Percentiles rank a stretch among this genome's conserved stretches.
Conservation (phyloP, 768 basidiomycete genomes). For the Dentipellis fragilis region DNA sequence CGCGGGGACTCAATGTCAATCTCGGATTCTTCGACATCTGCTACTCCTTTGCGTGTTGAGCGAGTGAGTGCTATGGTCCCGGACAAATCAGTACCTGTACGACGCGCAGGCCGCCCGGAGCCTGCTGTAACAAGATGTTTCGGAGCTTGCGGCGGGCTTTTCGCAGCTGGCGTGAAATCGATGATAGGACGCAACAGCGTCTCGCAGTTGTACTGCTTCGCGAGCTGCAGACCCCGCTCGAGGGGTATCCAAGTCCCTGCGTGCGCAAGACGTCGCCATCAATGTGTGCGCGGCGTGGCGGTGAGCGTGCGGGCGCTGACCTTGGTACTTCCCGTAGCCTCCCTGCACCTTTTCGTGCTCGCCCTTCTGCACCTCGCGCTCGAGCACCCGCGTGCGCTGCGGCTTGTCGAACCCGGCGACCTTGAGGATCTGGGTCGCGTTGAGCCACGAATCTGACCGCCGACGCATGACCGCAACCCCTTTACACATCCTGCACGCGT, state of each 20-base stretch:
- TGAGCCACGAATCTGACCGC: conserved; percentile 93
- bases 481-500: conserved; percentile 70
- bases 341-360: conserved; percentile 99
- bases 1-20: conserved; percentile 60
- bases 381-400: conserved; percentile 91
- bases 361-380: conserved; percentile 97
- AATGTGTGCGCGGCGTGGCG: not conserved
- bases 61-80: conserved; percentile 37
- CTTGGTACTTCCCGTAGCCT: conserved; percentile 99
- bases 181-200: conserved; percentile 81
- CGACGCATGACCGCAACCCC: conserved; percentile 97
- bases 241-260: conserved; percentile 98
- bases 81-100: conserved; percentile 14
- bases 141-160: conserved; percentile 90
- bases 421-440: conserved; percentile 98
- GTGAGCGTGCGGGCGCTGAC: conserved; percentile 31
- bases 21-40: conserved; percentile 40
- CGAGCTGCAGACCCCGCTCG: conserved; percentile 75
- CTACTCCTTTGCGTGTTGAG: conserved; percentile 45
- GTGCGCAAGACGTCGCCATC: not conserved
- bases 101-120: conserved; percentile 31
- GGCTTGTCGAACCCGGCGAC: conserved; percentile 99
- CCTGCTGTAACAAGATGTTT: conserved; percentile 85
- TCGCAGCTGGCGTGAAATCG: conserved; percentile 82
- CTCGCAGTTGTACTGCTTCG: conserved; percentile 92